phyloP scores from a whole-genome alignment of 371 early-diverging fungal species.

The Actinomortierella wolfii region DNA sequence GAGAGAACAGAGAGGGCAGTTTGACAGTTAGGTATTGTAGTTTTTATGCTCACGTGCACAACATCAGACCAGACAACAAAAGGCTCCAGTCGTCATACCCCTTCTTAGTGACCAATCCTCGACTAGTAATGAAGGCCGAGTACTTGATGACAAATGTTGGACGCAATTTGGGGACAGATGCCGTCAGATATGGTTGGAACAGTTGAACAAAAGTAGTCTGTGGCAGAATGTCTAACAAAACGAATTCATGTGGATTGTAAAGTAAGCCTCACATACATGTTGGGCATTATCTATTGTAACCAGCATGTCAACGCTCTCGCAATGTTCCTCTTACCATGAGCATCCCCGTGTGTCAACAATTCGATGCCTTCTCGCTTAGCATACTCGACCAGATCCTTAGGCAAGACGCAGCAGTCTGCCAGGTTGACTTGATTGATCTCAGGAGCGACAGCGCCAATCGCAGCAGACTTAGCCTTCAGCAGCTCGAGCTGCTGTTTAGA shows the following conservation, averaged over 20 bases:
- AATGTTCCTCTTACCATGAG: conserved; percentile 43
- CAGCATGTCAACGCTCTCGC: background rate
- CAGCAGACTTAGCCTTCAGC: conserved; percentile 17
- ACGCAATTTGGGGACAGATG: conserved; percentile 24
- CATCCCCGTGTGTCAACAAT: conserved; percentile 56
- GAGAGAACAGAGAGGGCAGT: background rate
- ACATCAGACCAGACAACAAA: background rate
- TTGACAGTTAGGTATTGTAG: too few relatives aligned
- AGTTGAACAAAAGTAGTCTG: conserved; percentile 48
- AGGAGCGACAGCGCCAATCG: conserved; percentile 10
- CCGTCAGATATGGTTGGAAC: conserved; percentile 45
- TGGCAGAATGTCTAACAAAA: conserved; percentile 25
- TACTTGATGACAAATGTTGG: conserved; percentile 57
- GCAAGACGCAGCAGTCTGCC: conserved; percentile 55
- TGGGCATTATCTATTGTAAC: background rate
- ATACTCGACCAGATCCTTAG: conserved; percentile 51
- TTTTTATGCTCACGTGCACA: too few relatives aligned
- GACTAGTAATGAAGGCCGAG: conserved; percentile 53
- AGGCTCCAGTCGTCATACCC: conserved; percentile 48
- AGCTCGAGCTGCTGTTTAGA: conserved; percentile 34
- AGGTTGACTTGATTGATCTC: conserved; percentile 51
- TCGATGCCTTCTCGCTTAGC: conserved; percentile 54
- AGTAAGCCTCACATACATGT: conserved; percentile 5
- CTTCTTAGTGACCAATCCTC: conserved; percentile 59
- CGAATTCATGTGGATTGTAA: conserved; percentile 4